Conservation (phyloP, 371 early-diverging fungal species). For the Lichtheimia hyalospora region DNA sequence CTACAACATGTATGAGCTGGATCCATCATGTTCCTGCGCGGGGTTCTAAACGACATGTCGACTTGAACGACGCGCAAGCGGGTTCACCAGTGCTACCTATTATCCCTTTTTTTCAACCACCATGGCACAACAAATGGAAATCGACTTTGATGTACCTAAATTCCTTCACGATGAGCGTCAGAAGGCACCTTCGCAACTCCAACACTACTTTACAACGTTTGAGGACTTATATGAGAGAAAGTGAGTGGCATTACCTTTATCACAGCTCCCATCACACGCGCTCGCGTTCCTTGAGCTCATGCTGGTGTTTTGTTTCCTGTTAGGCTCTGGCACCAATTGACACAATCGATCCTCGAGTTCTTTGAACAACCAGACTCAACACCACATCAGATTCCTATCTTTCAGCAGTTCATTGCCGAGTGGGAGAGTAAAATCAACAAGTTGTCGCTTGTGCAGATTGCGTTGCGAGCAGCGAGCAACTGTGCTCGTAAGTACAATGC, state of each 20-base stretch:
- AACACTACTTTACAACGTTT: conserved; percentile 75
- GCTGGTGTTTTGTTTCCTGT: not conserved
- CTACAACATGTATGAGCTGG: too few species aligned
- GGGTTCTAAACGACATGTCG: not conserved
- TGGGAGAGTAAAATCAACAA: conserved; percentile 94
- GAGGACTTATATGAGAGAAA: conserved; percentile 92
- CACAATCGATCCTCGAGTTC: conserved; percentile 75
- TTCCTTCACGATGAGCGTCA: conserved; percentile 71
- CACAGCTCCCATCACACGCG: not conserved
- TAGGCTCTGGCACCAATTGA: conserved; percentile 98
- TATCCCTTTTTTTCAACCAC: not conserved
- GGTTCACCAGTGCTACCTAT: not conserved
- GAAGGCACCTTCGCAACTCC: conserved; percentile 68
- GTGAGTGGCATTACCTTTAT: conserved; percentile 50
- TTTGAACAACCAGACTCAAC: conserved; percentile 76
- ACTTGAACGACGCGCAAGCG: not conserved
- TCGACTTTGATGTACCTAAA: conserved; percentile 78
- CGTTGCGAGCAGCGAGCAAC: conserved; percentile 74
- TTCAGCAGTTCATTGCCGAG: conserved; percentile 87
- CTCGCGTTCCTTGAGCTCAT: conserved; percentile 2
- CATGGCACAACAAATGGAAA: conserved; percentile 71
- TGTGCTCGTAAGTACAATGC: conserved; percentile 60
- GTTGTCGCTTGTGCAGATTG: conserved; percentile 83
- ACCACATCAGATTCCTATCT: conserved; percentile 78
- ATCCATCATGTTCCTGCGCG: too few species aligned